These are phyloP conservation scores for Crithidia fasciculata DNA, from an alignment of 208 protist genomes.

Conservation along the genomic window DNA sequence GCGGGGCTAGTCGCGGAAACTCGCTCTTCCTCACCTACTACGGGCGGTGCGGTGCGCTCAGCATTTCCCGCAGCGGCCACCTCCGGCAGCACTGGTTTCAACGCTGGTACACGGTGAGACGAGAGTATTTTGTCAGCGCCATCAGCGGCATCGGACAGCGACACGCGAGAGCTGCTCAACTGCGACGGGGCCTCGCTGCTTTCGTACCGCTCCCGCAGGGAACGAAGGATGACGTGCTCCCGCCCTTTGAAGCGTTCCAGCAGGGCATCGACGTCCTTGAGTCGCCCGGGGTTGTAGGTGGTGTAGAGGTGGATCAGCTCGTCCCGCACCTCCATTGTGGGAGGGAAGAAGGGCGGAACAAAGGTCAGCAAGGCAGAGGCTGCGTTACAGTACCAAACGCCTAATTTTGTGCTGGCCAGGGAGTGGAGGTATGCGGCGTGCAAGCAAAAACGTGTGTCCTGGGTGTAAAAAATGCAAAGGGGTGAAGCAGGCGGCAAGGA, in stretches of 20 bases:
- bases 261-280: constrained; percentile 54
- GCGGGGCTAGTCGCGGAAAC: no score
- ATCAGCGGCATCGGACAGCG: not conserved
- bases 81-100: not conserved
- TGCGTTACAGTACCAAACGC: no score
- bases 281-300: constrained; percentile 59
- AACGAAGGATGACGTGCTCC: constrained; percentile 49
- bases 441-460: no score
- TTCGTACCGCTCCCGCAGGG: constrained; percentile 50
- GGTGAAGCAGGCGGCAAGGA: no score
- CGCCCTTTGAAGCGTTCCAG: constrained; percentile 56
- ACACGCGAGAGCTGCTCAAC: not conserved
- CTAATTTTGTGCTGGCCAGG: no score
- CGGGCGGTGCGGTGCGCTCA: no score
- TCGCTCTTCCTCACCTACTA: no score
- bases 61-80: no score
- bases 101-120: not conserved
- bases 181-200: not conserved
- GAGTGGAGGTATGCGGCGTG: no score
- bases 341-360: not conserved
- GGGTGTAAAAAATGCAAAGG: no score
- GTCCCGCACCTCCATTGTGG: constrained; percentile 47
- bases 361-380: not conserved
- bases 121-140: not conserved
- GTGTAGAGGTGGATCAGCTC: constrained; percentile 54